Conservation (phyloP, 345 rosid species). For the Gossypium stocksii region DNA sequence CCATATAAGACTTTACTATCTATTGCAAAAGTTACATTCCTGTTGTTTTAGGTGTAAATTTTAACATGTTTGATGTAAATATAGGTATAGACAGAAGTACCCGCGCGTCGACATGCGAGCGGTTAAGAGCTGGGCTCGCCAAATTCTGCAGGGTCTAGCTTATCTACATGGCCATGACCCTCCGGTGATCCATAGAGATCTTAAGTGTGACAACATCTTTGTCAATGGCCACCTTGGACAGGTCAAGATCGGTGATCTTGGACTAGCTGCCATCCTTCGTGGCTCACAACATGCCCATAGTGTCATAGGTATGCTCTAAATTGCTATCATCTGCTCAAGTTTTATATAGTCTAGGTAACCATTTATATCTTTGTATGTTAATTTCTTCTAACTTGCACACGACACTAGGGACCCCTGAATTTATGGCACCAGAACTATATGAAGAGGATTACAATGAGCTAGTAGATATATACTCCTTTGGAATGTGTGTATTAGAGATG, state of each 20-base stretch:
- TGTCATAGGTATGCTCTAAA: slow-evolving; percentile 52
- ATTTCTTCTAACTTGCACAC: not conserved
- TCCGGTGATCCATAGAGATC: slow-evolving; percentile 91
- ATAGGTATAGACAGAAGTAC: slow-evolving; percentile 70
- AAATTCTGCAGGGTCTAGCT: slow-evolving; percentile 69
- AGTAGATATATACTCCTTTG: slow-evolving; percentile 86
- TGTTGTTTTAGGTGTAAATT: slow-evolving; percentile 6
- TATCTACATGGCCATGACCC: slow-evolving; percentile 78
- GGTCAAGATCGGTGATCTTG: slow-evolving; percentile 92
- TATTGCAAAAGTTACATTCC: not conserved
- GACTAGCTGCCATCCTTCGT: slow-evolving; percentile 81
- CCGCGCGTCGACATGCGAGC: slow-evolving; percentile 61
- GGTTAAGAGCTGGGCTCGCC: slow-evolving; percentile 86
- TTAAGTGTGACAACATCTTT: slow-evolving; percentile 89
- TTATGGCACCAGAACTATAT: slow-evolving; percentile 97
- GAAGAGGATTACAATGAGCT: slow-evolving; percentile 95
- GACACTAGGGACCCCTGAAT: slow-evolving; percentile 85
- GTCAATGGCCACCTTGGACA: slow-evolving; percentile 95
- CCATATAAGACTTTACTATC: not conserved
- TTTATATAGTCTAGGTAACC: not conserved
- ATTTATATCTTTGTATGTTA: not conserved
- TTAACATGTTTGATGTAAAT: slow-evolving; percentile 9
- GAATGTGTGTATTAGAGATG: slow-evolving; percentile 94
- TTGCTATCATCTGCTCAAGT: not conserved
- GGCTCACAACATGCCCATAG: slow-evolving; percentile 77